Conservation (phyloP, 306 rosid species). For the Fragaria iinumae region DNA sequence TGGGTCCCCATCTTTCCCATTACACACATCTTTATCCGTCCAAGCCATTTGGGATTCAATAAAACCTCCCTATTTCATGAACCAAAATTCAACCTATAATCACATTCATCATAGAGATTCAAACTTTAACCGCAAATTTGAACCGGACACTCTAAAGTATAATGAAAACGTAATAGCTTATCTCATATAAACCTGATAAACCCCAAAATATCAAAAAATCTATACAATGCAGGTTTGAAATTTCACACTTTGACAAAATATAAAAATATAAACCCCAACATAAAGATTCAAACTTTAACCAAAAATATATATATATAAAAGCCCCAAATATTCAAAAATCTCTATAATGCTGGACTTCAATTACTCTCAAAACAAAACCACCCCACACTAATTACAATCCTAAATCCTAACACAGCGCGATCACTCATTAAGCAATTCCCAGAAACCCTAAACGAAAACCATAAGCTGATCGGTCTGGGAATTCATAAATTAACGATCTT, state of each 20-base stretch:
- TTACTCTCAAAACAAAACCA: neutral
- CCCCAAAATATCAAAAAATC: neutral
- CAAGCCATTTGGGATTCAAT: constrained; percentile 51
- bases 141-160: neutral
- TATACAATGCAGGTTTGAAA: neutral
- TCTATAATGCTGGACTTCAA: constrained; percentile 14
- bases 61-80: constrained; percentile 31
- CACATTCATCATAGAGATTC: neutral
- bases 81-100: constrained; percentile 25
- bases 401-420: constrained; percentile 12
- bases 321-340: neutral
- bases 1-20: constrained; percentile 51
- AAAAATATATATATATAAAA: neutral
- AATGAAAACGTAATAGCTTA: neutral
- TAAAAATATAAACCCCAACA: constrained; percentile 14
- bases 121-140: constrained; percentile 3
- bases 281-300: constrained; percentile 4
- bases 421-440: constrained; percentile 9
- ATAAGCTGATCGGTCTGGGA: constrained; percentile 1
- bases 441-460: constrained; percentile 20
- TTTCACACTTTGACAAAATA: constrained; percentile 29
- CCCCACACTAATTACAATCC: neutral
- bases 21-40: constrained; percentile 52
- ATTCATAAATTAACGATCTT: neutral
- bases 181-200: neutral